Evolutionary conservation across 2,329 filamentous ascomycete species (phyloP), one percentile per base, ranked within the genome.

Genomic region (Cylindrodendrum hubeiense): DNA sequence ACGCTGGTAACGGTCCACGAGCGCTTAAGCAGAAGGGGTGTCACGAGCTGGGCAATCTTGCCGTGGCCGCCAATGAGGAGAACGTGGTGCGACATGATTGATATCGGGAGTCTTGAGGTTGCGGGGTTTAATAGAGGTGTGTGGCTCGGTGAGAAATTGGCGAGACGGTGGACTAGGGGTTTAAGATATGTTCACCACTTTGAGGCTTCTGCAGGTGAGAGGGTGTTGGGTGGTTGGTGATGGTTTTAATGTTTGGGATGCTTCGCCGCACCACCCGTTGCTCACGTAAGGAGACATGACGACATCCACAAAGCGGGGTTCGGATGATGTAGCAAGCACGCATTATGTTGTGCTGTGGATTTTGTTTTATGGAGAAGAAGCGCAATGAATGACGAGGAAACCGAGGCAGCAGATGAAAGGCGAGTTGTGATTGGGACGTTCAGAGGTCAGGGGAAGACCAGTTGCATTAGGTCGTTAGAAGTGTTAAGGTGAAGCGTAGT

Each of bases 41-140:
- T 96, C 41, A 96, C 86, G 46, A 91, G 81, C 63, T 93, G 88
- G 70, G 93, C 88, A 65, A 96, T 80, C 77, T 94, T 93, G 81
- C 93, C 93, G 82, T 95, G 93, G 74, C 93, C 93, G 74, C 93
- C 93, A 67, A 96, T 87, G 70, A 96, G 80, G 66, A 95, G 89
- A 64, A 95, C 88, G 75, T 88, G 84, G 44, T 77, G 77, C 43
- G 79, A 72, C 78, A 80, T 80, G 41, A n/a, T 72, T 66, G 17
- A 39, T 46, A 21, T n/a, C 34, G 34, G 34, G 47, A 19, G 7
- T 33, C 17, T 33, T 49, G 46, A 4, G 37, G 37, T 47, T n/a
- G 52, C 34, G 22, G 15, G 12, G 19, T 19, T 24, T 22, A 50
- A 26, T 49, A 22, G 24, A 22, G 37, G 37, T 54, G 51, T 30